Conservation (phyloP, 208 protist genomes). For the Leishmania amazonensis region DNA sequence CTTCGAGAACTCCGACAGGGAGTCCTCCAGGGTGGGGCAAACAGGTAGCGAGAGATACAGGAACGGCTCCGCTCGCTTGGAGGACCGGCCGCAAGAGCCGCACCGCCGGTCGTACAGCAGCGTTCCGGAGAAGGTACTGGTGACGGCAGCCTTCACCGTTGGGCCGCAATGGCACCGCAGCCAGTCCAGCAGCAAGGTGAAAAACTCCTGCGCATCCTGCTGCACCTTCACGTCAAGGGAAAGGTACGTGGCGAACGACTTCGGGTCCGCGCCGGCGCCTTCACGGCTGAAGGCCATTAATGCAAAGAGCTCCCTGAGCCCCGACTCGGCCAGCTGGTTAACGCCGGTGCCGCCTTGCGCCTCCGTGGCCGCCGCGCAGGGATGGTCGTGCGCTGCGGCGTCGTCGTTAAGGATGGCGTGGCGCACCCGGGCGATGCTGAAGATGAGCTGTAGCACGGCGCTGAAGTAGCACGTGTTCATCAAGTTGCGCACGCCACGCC, state of each 20-base stretch:
- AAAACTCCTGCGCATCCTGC: constrained; percentile 87
- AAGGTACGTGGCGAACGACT: constrained; percentile 64
- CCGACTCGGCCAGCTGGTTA: constrained; percentile 37
- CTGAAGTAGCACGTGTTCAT: constrained; percentile 93
- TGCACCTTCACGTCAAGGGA: constrained; percentile 66
- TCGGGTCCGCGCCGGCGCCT: constrained; percentile 49
- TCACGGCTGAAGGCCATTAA: constrained; percentile 75
- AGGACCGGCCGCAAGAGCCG: constrained; percentile 47
- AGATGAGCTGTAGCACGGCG: constrained; percentile 83
- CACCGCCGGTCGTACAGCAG: constrained; percentile 80
- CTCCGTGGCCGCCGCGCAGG: not conserved
- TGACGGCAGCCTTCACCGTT: constrained; percentile 41
- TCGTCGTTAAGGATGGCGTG: constrained; percentile 51
- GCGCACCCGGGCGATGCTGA: constrained; percentile 57
- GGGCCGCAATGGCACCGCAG: constrained; percentile 55
- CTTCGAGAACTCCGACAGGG: constrained; percentile 56
- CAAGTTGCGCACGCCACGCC: constrained; percentile 79
- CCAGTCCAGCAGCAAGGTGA: constrained; percentile 78
- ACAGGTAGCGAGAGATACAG: constrained; percentile 76
- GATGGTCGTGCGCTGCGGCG: not conserved
- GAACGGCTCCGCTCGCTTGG: constrained; percentile 72
- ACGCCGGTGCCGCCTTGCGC: not conserved
- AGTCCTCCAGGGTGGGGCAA: constrained; percentile 57
- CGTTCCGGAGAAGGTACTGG: constrained; percentile 57
- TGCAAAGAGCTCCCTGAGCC: constrained; percentile 70